Conservation (phyloP, 2,329 filamentous ascomycete genomes). For the Ceratocystis harringtonii region DNA sequence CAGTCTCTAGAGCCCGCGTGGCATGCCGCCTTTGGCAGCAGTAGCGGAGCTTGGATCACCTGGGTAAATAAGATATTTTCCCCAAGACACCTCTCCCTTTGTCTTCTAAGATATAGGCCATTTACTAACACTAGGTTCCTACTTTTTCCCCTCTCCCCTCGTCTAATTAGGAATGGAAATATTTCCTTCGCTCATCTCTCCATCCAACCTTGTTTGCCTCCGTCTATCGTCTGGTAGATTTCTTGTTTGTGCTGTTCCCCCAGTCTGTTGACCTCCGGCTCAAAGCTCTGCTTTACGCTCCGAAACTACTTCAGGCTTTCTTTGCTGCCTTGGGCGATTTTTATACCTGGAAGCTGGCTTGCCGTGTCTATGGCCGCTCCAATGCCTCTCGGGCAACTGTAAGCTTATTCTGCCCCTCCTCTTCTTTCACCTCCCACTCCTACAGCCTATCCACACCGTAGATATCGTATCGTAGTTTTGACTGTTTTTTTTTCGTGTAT, state of each 20-base stretch:
- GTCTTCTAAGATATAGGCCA: background rate
- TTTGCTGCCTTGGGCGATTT: conserved; percentile 69
- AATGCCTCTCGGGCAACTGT: conserved; percentile 56
- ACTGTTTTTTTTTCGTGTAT: conserved; percentile 8
- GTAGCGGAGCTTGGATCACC: conserved; percentile 78
- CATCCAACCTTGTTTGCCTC: conserved; percentile 78
- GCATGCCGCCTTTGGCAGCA: conserved; percentile 64
- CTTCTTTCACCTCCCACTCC: background rate
- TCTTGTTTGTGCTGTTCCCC: conserved; percentile 38
- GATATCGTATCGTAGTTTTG: conserved; percentile 14
- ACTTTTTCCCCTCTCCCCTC: background rate
- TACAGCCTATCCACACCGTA: conserved; percentile 20
- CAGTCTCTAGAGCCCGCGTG: conserved; percentile 92
- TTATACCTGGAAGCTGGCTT: conserved; percentile 73
- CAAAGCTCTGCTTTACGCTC: conserved; percentile 53
- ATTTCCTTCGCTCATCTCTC: conserved; percentile 74
- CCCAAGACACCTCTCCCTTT: background rate
- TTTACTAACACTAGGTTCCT: background rate
- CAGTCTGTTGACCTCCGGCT: conserved; percentile 37
- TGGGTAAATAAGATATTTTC: conserved; percentile 51
- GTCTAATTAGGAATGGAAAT: conserved; percentile 71
- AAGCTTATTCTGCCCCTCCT: conserved; percentile 23
- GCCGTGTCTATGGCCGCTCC: conserved; percentile 54
- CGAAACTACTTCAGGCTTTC: conserved; percentile 60
- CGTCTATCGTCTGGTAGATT: conserved; percentile 50